These are phyloP conservation scores for Pseudogymnoascus sp. DNA, from an alignment of 2,329 filamentous ascomycete species.

Conservation along the genomic window DNA sequence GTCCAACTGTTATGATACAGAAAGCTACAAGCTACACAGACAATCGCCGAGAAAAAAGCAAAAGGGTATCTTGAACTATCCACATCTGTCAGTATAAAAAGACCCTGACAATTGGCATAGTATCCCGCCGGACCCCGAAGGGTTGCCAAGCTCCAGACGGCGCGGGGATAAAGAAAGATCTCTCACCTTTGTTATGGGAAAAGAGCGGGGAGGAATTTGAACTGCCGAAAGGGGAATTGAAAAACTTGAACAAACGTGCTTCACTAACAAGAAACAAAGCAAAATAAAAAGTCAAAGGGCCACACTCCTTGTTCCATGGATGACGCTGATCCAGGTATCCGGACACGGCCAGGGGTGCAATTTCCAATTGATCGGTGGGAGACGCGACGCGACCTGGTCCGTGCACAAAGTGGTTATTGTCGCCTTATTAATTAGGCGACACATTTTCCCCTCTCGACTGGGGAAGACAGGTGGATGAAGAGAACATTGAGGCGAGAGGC, in stretches of 20 bases:
- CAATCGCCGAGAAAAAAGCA: neutral
- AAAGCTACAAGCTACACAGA: conserved; percentile 1
- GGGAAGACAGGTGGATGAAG: neutral
- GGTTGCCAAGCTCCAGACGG: neutral
- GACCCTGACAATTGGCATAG: neutral
- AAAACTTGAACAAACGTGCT: neutral
- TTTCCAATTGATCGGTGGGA: neutral
- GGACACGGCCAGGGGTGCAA: conserved; percentile 1
- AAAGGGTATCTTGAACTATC: conserved; percentile 2
- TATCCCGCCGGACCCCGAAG: neutral
- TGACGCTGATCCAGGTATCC: neutral
- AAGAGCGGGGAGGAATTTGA: neutral
- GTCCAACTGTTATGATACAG: neutral
- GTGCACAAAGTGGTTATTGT: neutral
- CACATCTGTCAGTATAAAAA: neutral
- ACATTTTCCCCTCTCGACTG: neutral
- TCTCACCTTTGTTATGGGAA: neutral
- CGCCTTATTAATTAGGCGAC: neutral
- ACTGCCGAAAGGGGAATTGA: neutral
- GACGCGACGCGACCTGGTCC: conserved; percentile 8
- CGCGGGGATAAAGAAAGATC: neutral
- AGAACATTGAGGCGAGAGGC: neutral
- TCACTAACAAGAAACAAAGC: neutral
- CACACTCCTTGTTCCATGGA: neutral
- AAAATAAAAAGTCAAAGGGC: neutral